Conservation (phyloP, 768 basidiomycete genomes). For the Auricularia cornea region DNA sequence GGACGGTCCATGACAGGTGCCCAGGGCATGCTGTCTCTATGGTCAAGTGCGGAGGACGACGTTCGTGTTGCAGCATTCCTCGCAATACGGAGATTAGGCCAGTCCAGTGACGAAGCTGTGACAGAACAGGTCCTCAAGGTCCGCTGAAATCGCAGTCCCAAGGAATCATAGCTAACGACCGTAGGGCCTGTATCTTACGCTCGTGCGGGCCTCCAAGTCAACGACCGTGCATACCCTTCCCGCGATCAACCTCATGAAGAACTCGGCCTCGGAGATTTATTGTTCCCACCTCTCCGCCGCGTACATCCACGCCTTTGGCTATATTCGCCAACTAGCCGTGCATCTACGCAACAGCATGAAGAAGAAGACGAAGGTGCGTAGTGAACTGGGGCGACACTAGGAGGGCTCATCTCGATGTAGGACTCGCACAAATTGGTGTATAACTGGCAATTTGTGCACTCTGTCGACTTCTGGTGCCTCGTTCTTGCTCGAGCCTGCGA, state of each 20-base stretch:
- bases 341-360: slow-evolving; percentile 90
- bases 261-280: slow-evolving; percentile 90
- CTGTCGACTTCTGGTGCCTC: slow-evolving; percentile 91
- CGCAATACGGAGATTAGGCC: slow-evolving; percentile 71
- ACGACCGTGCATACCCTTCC: slow-evolving; percentile 85
- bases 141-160: slow-evolving; percentile 8
- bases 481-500: slow-evolving; percentile 80
- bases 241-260: slow-evolving; percentile 94
- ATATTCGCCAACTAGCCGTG: slow-evolving; percentile 91
- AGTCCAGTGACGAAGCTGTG: slow-evolving; percentile 68
- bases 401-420: slow-evolving; percentile 26
- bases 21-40: slow-evolving; percentile 68
- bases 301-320: slow-evolving; percentile 94
- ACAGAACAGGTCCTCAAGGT: slow-evolving; percentile 86
- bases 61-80: slow-evolving; percentile 82
- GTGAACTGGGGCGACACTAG: neutral
- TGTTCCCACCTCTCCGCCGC: slow-evolving; percentile 61
- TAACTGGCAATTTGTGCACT: slow-evolving; percentile 98
- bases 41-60: slow-evolving; percentile 74
- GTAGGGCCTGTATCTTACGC: slow-evolving; percentile 80
- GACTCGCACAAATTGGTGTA: slow-evolving; percentile 93
- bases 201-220: slow-evolving; percentile 76
- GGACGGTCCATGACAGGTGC: neutral
- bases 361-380: slow-evolving; percentile 64
- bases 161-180: neutral